Percentiles rank a stretch among this genome's conserved stretches.
Conservation (phyloP, 1,284 basidiomycete genomes). For the Microbotryomycetes sp. region DNA sequence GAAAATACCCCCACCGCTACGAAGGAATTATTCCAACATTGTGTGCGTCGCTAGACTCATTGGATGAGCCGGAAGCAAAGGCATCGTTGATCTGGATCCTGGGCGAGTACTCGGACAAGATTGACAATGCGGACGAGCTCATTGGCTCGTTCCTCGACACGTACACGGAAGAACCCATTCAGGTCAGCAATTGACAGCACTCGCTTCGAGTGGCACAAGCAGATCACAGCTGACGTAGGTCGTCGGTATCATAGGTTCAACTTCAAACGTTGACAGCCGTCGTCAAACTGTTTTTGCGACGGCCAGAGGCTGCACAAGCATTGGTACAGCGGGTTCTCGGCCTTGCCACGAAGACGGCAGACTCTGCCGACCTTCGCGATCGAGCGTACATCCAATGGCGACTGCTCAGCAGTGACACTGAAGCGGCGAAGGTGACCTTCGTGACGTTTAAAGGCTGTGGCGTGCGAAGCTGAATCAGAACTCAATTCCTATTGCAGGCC, state of each 20-base stretch:
- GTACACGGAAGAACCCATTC: slow-evolving; percentile 88
- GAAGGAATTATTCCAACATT: slow-evolving; percentile 93
- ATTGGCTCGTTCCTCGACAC: slow-evolving; percentile 82
- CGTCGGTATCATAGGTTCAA: slow-evolving; percentile 71
- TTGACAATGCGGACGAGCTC: slow-evolving; percentile 91
- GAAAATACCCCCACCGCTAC: slow-evolving; percentile 94
- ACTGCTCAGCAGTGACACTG: slow-evolving; percentile 82
- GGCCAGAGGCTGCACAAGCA: slow-evolving; percentile 83
- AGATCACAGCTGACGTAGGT: background rate
- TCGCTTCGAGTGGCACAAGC: no score
- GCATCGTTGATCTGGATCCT: slow-evolving; percentile 98
- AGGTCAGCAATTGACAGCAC: slow-evolving; percentile 49
- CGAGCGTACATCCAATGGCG: slow-evolving; percentile 96
- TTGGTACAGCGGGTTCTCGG: slow-evolving; percentile 84
- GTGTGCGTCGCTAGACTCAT: slow-evolving; percentile 88
- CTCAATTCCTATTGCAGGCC: slow-evolving; percentile 49
- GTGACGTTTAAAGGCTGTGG: background rate
- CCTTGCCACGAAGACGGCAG: slow-evolving; percentile 92
- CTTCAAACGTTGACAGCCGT: slow-evolving; percentile 91
- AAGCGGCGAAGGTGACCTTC: slow-evolving; percentile 74
- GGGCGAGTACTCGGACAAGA: slow-evolving; percentile 94
- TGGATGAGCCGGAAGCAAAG: slow-evolving; percentile 97
- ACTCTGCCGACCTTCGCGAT: slow-evolving; percentile 94
- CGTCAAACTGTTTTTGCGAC: slow-evolving; percentile 91
- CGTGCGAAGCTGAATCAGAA: background rate